Percentiles rank a stretch among this genome's conserved stretches.
Evolutionary conservation across 176 grass and related monocot species (phyloP).

Genomic region (Saccharum spontaneum): DNA sequence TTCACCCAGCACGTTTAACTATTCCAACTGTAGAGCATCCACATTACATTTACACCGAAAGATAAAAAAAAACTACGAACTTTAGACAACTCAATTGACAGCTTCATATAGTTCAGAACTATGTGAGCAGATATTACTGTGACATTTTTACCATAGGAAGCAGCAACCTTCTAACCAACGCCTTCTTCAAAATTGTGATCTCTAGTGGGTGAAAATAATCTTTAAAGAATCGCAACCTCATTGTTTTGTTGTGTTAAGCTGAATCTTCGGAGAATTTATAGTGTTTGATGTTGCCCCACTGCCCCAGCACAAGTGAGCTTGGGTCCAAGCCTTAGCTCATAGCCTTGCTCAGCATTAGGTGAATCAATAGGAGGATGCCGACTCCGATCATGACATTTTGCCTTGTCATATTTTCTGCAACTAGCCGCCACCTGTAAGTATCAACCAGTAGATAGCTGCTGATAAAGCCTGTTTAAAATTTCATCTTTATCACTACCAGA

Average conservation of each 20-base stretch:
- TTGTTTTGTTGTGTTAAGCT: not conserved
- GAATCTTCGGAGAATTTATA: not conserved
- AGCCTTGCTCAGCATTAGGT: conserved; percentile 64
- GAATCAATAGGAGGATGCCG: conserved; percentile 56
- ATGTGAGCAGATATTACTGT: not conserved
- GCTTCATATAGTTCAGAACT: not conserved
- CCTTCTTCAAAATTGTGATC: conserved; percentile 10
- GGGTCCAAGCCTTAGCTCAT: conserved; percentile 33
- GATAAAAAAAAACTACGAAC: not conserved
- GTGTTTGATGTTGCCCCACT: not conserved
- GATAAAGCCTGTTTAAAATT: conserved; percentile 95
- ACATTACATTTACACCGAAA: not conserved
- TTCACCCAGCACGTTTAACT: not conserved
- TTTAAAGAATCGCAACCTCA: not conserved
- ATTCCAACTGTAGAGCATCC: not conserved
- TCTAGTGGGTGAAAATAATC: not conserved
- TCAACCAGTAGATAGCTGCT: conserved; percentile 99
- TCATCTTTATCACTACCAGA: conserved; percentile 62
- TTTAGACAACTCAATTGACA: not conserved
- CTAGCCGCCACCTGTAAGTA: conserved; percentile 85
- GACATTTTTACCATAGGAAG: not conserved
- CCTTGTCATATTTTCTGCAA: conserved; percentile 54
- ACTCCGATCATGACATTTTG: conserved; percentile 60
- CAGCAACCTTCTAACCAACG: not conserved
- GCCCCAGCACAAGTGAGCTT: not conserved